These are phyloP conservation scores for Guadua angustifolia DNA, from an alignment of 176 grass and related monocot genomes.

Conservation along the genomic window DNA sequence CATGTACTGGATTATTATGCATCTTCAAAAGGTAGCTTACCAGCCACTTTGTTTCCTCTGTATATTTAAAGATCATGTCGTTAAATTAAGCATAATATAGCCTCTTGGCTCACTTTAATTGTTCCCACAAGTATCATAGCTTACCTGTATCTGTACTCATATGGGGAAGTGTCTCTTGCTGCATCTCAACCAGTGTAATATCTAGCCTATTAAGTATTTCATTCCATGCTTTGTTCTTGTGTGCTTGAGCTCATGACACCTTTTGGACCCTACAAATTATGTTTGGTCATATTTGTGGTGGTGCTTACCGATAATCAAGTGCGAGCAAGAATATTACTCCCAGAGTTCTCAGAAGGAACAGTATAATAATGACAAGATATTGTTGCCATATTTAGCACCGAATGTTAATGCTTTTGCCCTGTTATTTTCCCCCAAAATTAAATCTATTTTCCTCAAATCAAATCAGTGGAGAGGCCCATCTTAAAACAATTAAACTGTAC, in stretches of 20 bases:
- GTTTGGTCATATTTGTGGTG: constrained; percentile 33
- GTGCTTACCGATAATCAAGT: constrained; percentile 28
- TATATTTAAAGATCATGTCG: no score
- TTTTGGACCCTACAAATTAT: constrained; percentile 15
- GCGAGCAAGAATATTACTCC: not conserved
- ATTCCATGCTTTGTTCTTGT: constrained; percentile 42
- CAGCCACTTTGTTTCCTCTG: no score
- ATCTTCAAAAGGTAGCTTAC: no score
- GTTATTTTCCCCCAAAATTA: not conserved
- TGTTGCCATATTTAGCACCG: not conserved
- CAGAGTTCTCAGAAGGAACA: constrained; percentile 21
- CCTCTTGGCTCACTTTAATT: constrained; percentile 88
- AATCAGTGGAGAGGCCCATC: not conserved
- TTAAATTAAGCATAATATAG: no score
- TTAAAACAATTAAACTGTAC: not conserved
- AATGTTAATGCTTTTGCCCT: not conserved
- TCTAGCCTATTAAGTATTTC: constrained; percentile 45
- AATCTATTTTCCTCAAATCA: not conserved
- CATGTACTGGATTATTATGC: no score
- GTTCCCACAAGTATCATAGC: constrained; percentile 98
- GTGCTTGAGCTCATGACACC: constrained; percentile 11
- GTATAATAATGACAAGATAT: not conserved
- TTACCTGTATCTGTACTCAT: constrained; percentile 92
- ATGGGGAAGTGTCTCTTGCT: constrained; percentile 90
- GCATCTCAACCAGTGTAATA: constrained; percentile 96